Percentiles rank a stretch among this genome's conserved stretches.
phyloP scores from a whole-genome alignment of 2,329 filamentous ascomycete species.

The Beauveria sp. region DNA sequence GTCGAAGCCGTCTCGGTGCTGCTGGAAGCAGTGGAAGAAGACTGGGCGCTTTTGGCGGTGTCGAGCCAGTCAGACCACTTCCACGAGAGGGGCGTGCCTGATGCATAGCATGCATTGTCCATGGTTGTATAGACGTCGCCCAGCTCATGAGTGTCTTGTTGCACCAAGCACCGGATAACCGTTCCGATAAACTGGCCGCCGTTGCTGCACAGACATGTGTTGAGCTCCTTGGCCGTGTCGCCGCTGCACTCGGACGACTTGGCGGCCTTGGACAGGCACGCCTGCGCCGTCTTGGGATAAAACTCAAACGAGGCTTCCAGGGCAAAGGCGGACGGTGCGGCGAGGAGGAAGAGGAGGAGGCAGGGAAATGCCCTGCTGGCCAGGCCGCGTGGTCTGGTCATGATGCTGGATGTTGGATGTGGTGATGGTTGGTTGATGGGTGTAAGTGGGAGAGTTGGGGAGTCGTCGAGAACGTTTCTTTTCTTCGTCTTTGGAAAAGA shows the following conservation, averaged over 20 bases:
- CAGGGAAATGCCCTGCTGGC: background rate
- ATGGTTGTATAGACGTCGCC: slow-evolving; percentile 33
- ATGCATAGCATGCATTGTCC: slow-evolving; percentile 30
- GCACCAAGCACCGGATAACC: slow-evolving; percentile 33
- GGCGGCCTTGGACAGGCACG: slow-evolving; percentile 31
- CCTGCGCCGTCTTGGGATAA: slow-evolving; percentile 33
- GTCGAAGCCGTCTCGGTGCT: slow-evolving; percentile 11
- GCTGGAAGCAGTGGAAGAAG: background rate
- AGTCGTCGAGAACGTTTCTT: too few species aligned
- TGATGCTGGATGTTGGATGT: background rate
- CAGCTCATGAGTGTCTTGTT: slow-evolving; percentile 24
- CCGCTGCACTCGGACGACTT: slow-evolving; percentile 29
- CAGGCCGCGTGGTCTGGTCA: background rate
- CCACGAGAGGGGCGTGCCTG: slow-evolving; percentile 28
- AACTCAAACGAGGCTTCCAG: slow-evolving; percentile 33
- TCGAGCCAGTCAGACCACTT: slow-evolving; percentile 22
- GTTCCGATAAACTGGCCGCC: slow-evolving; percentile 36
- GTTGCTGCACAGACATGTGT: slow-evolving; percentile 38
- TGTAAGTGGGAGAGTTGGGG: too few species aligned
- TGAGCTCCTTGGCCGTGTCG: slow-evolving; percentile 28
- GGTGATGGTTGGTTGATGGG: too few species aligned
- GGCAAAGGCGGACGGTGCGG: slow-evolving; percentile 10
- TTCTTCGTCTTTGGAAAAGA: too few species aligned
- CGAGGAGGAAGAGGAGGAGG: background rate
- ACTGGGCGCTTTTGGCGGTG: slow-evolving; percentile 2